Conservation (phyloP, 2,329 filamentous ascomycete species). For the Diaporthe ampelina region DNA sequence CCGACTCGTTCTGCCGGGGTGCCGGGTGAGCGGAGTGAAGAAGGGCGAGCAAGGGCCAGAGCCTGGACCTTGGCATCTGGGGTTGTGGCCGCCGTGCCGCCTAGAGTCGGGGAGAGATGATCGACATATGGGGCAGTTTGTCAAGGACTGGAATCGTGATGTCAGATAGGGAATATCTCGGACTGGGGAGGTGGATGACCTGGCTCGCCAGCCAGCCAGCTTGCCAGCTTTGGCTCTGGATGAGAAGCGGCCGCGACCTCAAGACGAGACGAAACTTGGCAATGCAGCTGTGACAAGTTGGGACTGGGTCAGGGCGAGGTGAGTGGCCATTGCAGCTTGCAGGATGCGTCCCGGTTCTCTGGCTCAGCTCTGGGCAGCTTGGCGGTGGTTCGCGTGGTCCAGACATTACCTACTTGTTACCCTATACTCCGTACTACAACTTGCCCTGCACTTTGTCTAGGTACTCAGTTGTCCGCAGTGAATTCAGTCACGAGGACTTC, state of each 20-base stretch:
- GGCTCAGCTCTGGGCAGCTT: slow-evolving; percentile 26
- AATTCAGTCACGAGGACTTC: background rate
- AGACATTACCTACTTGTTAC: background rate
- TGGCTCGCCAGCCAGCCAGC: too few relatives aligned
- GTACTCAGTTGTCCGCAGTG: too few relatives aligned
- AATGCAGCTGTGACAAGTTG: slow-evolving; percentile 18
- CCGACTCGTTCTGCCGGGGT: background rate
- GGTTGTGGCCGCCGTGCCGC: background rate
- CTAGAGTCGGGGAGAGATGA: background rate
- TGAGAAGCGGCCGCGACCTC: slow-evolving; percentile 15
- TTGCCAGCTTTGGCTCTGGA: background rate
- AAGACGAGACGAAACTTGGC: slow-evolving; percentile 20
- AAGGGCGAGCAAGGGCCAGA: background rate
- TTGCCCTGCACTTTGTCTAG: background rate
- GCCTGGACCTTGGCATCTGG: slow-evolving; percentile 13
- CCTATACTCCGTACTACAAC: too few relatives aligned
- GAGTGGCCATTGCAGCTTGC: slow-evolving; percentile 12
- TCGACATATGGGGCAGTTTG: slow-evolving; percentile 9
- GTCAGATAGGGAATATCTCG: slow-evolving; percentile 40
- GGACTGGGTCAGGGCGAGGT: slow-evolving; percentile 2
- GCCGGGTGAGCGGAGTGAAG: slow-evolving; percentile 21
- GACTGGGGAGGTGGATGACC: slow-evolving; percentile 20
- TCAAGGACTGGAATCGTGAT: slow-evolving; percentile 21
- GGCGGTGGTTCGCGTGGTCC: slow-evolving; percentile 24
- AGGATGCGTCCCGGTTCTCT: slow-evolving; percentile 35